phyloP scores from a whole-genome alignment of 208 protist genomes.

The Herpetomonas muscarum region DNA sequence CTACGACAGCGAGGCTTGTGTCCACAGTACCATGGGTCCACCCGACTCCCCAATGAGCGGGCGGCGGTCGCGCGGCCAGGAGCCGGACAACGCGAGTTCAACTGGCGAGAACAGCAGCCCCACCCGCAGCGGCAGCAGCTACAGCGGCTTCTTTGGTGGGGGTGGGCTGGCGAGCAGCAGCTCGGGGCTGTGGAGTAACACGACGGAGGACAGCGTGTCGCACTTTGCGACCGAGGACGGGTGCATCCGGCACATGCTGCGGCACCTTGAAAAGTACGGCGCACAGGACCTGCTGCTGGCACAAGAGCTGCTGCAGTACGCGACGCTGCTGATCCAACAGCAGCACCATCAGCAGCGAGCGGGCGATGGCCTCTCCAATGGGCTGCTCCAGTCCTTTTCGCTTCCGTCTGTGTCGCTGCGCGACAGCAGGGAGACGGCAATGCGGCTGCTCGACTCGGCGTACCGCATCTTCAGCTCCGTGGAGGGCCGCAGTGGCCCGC shows the following conservation, averaged over 20 bases:
- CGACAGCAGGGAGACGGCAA: not conserved
- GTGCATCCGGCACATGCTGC: slow-evolving; percentile 25
- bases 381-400: too few relatives aligned
- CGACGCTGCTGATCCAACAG: slow-evolving; percentile 19
- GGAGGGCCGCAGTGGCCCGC: slow-evolving; percentile 12
- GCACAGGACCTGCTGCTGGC: slow-evolving; percentile 24
- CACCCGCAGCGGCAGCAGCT: too few relatives aligned
- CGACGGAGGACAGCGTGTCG: not conserved
- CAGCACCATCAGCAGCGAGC: not conserved
- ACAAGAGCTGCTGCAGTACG: slow-evolving; percentile 26
- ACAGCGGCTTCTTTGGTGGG: too few relatives aligned
- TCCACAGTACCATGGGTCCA: too few relatives aligned
- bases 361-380: too few relatives aligned
- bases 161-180: not conserved
- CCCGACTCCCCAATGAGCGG: too few relatives aligned
- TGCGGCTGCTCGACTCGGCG: slow-evolving; percentile 10
- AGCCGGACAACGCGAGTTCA: too few relatives aligned
- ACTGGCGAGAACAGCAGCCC: too few relatives aligned
- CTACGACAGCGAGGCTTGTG: too few relatives aligned
- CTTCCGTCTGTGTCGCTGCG: too few relatives aligned
- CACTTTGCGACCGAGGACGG: slow-evolving; percentile 6
- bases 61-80: too few relatives aligned
- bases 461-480: slow-evolving; percentile 14
- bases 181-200: not conserved
- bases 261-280: slow-evolving; percentile 26